Base-by-base conservation (phyloP, 208 protist genomes). In the Trypanosomatidae sp. region DNA sequence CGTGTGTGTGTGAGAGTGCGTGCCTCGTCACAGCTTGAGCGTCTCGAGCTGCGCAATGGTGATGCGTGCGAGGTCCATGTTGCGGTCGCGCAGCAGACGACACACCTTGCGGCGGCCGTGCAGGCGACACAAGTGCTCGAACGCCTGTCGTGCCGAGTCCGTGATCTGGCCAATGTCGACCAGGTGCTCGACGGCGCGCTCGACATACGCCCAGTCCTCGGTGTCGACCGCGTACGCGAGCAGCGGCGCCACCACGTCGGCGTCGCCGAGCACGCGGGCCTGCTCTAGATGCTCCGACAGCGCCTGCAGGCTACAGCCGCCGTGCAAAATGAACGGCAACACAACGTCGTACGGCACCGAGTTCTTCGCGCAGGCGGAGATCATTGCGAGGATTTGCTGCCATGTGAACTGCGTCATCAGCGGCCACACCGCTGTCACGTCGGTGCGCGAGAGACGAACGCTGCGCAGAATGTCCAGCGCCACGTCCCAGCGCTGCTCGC, bases 211-310 rank as follows among this genome's bases (percentile, higher is more conserved):
- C 79, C 84, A 92, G 48, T 92, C 67, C 10, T 61, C 56, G 20
- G 46, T 43, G 19, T 79, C 70, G 10, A 85, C 66, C 11, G 84
- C 84, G 53, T 88, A 81, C 8, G 67, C 33, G 11, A 92, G 62
- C 37, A 92, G 58, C 39, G 84, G 84, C 1, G 76, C 72, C 13
- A 92, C 84, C 23, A 89, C 84, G 38, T 92, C 84, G 0, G 65
- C 72, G 53, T 92, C 84, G 22, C 79, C 68, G 20, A 92, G 67
- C 45, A 92, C 78, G 35, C 76, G 63, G 2, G 79, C 84, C 42
- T 83, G 78, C 59, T 92, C 84, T 7, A 92, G 48, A 41, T 89
- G 84, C 50, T 92, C 78, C 2, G 84, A 84, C 8, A 92, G 63
- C 25, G 44, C 55, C 51, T 87, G 73, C 40, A 92, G 56, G 48